Percentiles rank a stretch among this genome's conserved stretches.
These are phyloP conservation scores for Penicillium corylophilum DNA, from an alignment of 2,329 filamentous ascomycete genomes.

Conservation along the genomic window DNA sequence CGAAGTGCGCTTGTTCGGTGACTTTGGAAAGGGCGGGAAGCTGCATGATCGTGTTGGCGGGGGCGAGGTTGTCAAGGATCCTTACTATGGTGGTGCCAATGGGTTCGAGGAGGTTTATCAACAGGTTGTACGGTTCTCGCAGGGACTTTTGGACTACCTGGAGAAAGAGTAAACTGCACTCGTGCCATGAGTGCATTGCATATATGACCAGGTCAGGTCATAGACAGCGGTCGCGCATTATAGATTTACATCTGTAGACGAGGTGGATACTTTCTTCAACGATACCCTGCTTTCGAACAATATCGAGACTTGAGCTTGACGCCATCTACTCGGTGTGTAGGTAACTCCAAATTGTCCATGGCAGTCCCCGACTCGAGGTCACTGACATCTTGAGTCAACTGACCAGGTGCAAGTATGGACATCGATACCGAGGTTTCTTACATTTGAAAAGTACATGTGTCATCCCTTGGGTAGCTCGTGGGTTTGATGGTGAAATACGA, in stretches of 20 bases:
- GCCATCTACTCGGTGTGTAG: background rate
- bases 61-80: conserved; percentile 76
- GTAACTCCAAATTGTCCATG: background rate
- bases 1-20: conserved; percentile 77
- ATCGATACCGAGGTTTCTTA: too few species aligned
- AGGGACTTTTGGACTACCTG: conserved; percentile 68
- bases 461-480: too few species aligned
- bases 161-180: conserved; percentile 28
- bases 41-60: conserved; percentile 37
- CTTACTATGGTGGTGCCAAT: conserved; percentile 83
- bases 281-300: conserved; percentile 23
- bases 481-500: too few species aligned
- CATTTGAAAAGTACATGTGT: too few species aligned
- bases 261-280: conserved; percentile 1
- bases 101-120: conserved; percentile 86
- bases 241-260: conserved; percentile 1
- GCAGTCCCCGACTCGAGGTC: too few species aligned
- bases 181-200: background rate
- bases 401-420: too few species aligned
- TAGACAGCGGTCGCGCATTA: conserved; percentile 3
- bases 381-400: too few species aligned
- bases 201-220: background rate
- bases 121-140: conserved; percentile 74
- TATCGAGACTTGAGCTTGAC: background rate
- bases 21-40: conserved; percentile 63